Conservation (phyloP, 1,284 basidiomycete genomes). For the Trametes versicolor region DNA sequence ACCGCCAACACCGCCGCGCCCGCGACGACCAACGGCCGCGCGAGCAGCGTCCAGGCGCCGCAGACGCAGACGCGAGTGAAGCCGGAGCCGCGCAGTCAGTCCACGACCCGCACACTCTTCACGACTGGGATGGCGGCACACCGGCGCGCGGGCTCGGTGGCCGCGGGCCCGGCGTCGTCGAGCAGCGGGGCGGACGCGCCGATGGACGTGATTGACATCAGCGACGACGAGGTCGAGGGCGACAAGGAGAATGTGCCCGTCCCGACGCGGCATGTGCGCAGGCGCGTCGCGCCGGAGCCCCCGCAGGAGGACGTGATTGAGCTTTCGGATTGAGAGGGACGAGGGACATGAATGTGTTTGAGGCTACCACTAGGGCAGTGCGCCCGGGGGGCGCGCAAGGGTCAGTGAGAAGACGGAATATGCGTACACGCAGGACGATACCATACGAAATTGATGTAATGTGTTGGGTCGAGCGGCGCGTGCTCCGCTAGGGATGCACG, state of each 20-base stretch:
- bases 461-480: neutral
- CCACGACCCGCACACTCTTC: constrained; percentile 17
- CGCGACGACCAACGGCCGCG: neutral
- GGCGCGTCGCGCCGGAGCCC: constrained; percentile 42
- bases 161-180: constrained; percentile 18
- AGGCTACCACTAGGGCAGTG: too few relatives aligned
- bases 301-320: constrained; percentile 36
- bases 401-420: neutral
- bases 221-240: constrained; percentile 58
- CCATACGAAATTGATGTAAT: constrained; percentile 17
- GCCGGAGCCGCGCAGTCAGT: constrained; percentile 20
- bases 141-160: constrained; percentile 12
- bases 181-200: constrained; percentile 12
- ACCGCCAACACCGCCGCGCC: neutral
- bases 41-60: constrained; percentile 5
- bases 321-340: constrained; percentile 33
- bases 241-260: constrained; percentile 72
- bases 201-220: constrained; percentile 45
- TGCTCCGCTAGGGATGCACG: constrained; percentile 21
- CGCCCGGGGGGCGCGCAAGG: too few relatives aligned
- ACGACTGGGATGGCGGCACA: neutral
- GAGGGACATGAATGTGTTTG: too few relatives aligned
- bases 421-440: constrained; percentile 12
- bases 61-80: constrained; percentile 17
- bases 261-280: constrained; percentile 61